Percentiles rank a stretch among this genome's conserved stretches.
These are phyloP conservation scores for Fraxinus platypoda DNA, from an alignment of 305 asterid species.

Conservation along the genomic window DNA sequence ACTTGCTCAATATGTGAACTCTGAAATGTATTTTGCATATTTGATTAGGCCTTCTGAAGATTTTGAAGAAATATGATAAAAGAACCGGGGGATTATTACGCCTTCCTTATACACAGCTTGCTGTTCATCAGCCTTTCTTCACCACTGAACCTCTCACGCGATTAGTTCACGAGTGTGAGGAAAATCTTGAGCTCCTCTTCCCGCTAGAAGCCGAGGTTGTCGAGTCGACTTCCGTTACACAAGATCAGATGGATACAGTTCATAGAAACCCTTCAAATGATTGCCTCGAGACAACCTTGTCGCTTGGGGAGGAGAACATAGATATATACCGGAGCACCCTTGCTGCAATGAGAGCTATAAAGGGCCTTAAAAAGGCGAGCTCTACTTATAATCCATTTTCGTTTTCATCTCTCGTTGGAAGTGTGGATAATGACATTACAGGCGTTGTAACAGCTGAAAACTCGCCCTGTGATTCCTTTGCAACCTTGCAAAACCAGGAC, in stretches of 20 bases:
- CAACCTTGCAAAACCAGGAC: constrained; percentile 35
- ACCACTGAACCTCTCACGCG: constrained; percentile 82
- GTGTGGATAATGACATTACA: constrained; percentile 52
- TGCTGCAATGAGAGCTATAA: constrained; percentile 86
- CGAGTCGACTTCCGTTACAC: constrained; percentile 41
- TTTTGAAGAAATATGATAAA: constrained; percentile 87
- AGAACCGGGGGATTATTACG: constrained; percentile 79
- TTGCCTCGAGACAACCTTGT: constrained; percentile 26
- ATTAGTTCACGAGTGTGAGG: constrained; percentile 85
- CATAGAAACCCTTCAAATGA: constrained; percentile 31
- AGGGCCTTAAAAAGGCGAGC: constrained; percentile 82
- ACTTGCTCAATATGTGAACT: neutral
- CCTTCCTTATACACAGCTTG: constrained; percentile 77
- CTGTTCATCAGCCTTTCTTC: constrained; percentile 84
- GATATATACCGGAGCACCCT: constrained; percentile 82
- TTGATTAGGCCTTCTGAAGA: constrained; percentile 72
- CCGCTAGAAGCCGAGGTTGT: constrained; percentile 87
- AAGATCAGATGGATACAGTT: constrained; percentile 26
- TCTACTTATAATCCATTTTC: constrained; percentile 90
- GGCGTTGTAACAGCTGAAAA: constrained; percentile 76
- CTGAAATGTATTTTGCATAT: constrained; percentile 12
- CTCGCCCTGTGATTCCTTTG: constrained; percentile 52
- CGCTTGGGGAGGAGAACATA: constrained; percentile 60
- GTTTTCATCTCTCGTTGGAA: constrained; percentile 65
- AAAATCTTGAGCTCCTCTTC: constrained; percentile 81